Percentiles rank a stretch among this genome's conserved stretches.
Conservation (phyloP, 352 stramenopile genomes). For the Aphanomyces astaci region DNA sequence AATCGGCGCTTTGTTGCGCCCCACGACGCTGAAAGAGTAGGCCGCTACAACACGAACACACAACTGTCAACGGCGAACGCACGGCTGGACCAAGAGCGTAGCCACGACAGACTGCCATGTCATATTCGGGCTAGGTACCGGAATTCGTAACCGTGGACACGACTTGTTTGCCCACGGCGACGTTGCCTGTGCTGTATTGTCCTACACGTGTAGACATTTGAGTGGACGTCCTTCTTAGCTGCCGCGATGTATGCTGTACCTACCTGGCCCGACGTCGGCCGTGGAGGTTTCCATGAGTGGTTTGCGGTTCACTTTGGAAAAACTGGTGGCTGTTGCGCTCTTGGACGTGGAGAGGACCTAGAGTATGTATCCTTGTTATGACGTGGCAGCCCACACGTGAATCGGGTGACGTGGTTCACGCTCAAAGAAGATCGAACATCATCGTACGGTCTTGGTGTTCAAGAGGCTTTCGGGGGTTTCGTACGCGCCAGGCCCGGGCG, state of each 20-base stretch:
- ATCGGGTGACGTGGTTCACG: neutral
- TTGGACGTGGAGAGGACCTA: slow-evolving; percentile 63
- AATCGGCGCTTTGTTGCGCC: slow-evolving; percentile 35
- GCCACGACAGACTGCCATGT: no score
- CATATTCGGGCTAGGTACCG: no score
- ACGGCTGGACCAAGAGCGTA: no score
- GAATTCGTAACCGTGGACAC: slow-evolving; percentile 44
- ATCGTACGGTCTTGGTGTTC: slow-evolving; percentile 26
- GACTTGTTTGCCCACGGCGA: slow-evolving; percentile 52
- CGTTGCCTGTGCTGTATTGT: slow-evolving; percentile 63
- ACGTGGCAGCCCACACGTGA: no score
- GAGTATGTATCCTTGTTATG: no score
- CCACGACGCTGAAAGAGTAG: slow-evolving; percentile 62
- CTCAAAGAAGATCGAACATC: neutral
- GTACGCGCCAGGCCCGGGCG: slow-evolving; percentile 52
- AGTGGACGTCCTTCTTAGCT: neutral
- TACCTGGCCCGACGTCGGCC: slow-evolving; percentile 48
- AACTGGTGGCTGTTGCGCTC: slow-evolving; percentile 45
- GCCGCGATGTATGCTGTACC: no score
- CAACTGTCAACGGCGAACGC: no score
- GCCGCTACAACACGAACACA: slow-evolving; percentile 29
- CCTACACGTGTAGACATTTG: slow-evolving; percentile 18
- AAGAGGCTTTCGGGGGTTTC: slow-evolving; percentile 45
- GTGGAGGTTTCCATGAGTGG: slow-evolving; percentile 37
- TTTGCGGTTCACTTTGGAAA: slow-evolving; percentile 65